Percentiles rank a stretch among this genome's conserved stretches.
phyloP scores from a whole-genome alignment of 768 basidiomycete genomes.

The Serendipita indica region DNA sequence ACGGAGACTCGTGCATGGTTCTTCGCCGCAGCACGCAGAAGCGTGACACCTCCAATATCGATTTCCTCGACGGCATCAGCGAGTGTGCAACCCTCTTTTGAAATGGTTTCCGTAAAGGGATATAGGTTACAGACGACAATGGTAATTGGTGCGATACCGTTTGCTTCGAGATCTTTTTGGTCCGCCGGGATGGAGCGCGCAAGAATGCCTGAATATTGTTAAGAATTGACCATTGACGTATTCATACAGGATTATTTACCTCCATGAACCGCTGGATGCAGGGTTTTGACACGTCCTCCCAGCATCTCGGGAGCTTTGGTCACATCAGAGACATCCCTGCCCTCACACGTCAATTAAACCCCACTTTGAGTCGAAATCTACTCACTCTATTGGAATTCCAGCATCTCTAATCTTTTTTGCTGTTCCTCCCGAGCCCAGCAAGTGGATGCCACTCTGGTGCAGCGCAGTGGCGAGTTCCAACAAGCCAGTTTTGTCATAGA shows the following conservation, averaged over 20 bases:
- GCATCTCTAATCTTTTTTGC: constrained; percentile 95
- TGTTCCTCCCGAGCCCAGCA: constrained; percentile 92
- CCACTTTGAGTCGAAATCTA: constrained; percentile 15
- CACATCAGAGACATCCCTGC: constrained; percentile 90
- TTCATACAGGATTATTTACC: constrained; percentile 33
- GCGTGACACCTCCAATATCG: constrained; percentile 96
- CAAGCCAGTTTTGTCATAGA: constrained; percentile 89
- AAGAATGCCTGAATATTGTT: constrained; percentile 55
- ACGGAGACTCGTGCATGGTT: constrained; percentile 90
- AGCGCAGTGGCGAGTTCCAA: constrained; percentile 82
- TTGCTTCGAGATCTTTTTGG: constrained; percentile 65
- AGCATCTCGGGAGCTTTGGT: constrained; percentile 99
- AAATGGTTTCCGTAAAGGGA: constrained; percentile 85
- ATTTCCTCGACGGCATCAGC: constrained; percentile 93
- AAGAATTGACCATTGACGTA: not conserved
- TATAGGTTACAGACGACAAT: constrained; percentile 99
- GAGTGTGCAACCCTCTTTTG: constrained; percentile 76
- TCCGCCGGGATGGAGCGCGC: constrained; percentile 86
- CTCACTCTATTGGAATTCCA: constrained; percentile 79
- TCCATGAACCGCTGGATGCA: constrained; percentile 95
- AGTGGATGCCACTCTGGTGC: constrained; percentile 60
- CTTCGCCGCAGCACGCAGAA: constrained; percentile 94
- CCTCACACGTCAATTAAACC: too few species aligned
- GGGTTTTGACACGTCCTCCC: constrained; percentile 93
- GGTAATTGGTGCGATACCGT: constrained; percentile 80